Base-by-base conservation (phyloP, 352 stramenopile genomes). In the Phytophthora cactorum region DNA sequence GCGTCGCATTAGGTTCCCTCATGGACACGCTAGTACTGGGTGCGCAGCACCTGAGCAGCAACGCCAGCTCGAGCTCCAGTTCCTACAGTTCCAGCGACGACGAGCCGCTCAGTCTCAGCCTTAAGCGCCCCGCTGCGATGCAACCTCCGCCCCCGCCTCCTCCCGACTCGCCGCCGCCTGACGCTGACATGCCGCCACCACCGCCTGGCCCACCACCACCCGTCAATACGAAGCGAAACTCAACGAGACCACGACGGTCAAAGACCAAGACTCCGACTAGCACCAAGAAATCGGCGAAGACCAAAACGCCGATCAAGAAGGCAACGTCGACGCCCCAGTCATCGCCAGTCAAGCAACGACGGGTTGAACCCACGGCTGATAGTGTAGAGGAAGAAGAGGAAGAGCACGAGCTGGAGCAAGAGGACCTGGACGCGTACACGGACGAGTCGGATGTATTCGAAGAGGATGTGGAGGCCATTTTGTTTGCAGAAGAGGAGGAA, bases 381-480 rank as follows among this genome's bases (percentile, higher is more conserved):
- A 58, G 52, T 45, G n/a, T 38, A n/a, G 15, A 45, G 32, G 45
- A 65, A 54, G 56, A 59, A 36, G 75, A 78, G 27, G 67, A 84
- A 22, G 22, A 22, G 22, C 22, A 22, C 22, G 22, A 12, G 78
- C 22, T 22, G 28, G 25, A 36, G 17, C 22, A 79, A 25, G 81
- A 86, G 28, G 76, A 81, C 10, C 55, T 76, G 34, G 71, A 85
- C 28, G 68, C 63, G 14, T 81, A 83, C 47, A 88, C 79, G 46
- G 79, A 76, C 47, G 79, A 88, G 38, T 91, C 85, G 3, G 85
- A 93, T 45, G 79, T 91, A 57, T 93, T 91, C 47, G 85, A 93
- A 56, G 85, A 93, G 46, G 85, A 93, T 39, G 66, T 86, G 34
- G 85, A 91, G 57, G 75, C 82, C 28, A 69, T 91, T 34, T 60